These are phyloP conservation scores for Ambrosiella beaveri DNA, from an alignment of 2,329 filamentous ascomycete species.

Conservation along the genomic window DNA sequence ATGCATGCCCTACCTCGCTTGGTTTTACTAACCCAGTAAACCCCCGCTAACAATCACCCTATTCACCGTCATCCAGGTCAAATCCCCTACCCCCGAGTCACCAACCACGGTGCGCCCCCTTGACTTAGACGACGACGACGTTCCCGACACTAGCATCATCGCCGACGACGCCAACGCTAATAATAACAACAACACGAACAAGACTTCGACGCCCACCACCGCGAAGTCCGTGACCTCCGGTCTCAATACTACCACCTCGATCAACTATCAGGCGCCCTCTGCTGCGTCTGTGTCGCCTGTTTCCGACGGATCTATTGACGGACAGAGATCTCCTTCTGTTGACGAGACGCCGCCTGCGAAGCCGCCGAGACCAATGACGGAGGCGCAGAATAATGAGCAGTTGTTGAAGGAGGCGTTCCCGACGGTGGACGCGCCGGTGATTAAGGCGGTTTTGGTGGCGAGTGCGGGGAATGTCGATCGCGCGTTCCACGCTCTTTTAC, in stretches of 20 bases:
- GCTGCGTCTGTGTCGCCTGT: background rate
- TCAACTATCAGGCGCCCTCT: background rate
- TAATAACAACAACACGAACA: constrained; percentile 24
- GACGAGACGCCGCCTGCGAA: constrained; percentile 48
- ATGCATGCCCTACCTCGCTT: background rate
- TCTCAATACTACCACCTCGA: background rate
- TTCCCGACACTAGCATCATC: constrained; percentile 36
- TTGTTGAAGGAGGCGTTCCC: constrained; percentile 93
- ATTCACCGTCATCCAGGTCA: constrained; percentile 22
- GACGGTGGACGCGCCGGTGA: constrained; percentile 56
- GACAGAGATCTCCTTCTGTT: constrained; percentile 13
- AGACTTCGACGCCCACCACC: constrained; percentile 13
- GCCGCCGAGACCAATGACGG: constrained; percentile 66
- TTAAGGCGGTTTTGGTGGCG: constrained; percentile 75
- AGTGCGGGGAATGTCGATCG: constrained; percentile 79
- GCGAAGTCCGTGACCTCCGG: constrained; percentile 15
- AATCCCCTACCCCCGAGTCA: constrained; percentile 38
- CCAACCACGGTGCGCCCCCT: constrained; percentile 48
- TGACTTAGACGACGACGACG: constrained; percentile 54
- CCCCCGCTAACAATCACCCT: background rate
- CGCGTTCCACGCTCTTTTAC: constrained; percentile 85
- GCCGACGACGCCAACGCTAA: constrained; percentile 45
- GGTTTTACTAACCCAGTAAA: background rate
- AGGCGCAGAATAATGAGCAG: constrained; percentile 68
- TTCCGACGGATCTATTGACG: constrained; percentile 4